Evolutionary conservation across 306 rosid species (phyloP), one percentile per base, ranked within the genome.

Genomic region (Vigna unguiculata): DNA sequence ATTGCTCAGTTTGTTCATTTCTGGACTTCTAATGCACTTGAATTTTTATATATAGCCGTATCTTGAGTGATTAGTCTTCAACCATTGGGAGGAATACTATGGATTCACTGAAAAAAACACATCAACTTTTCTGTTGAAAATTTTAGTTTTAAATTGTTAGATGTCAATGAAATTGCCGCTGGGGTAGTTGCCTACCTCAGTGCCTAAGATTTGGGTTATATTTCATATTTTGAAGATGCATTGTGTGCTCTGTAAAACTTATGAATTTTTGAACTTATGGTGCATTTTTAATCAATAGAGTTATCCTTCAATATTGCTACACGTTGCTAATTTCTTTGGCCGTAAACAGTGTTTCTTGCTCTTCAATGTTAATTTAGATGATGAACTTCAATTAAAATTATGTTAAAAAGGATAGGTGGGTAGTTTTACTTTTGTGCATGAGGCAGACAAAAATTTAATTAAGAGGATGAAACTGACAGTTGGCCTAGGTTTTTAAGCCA

Each of bases 341-440:
- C 32, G 20, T 54, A 30, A 14, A 1, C 16, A 20, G 28, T 54
- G 16, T 21, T 54, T 15, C 25, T 9, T 20, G 61, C 60, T 48
- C 32, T 32, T 58, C 30, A 46, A 15, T 47, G 61, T 46, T 53
- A 22, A 72, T 47, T 28, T 68, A 28, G 54, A 69, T 69, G 21
- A 61, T 20, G 60, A 69, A 13, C 20, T 61, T 60, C 21, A 14
- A 60, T 30, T 34, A 10, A 57, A 49, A 17, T 51, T 51, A 7
- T 51, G 17, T 51, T 51, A 0, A 52, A 19, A 53, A 9, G 6
- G 28, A 53, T 53, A 53, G 28, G 59, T 19, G 14, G 9, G 28
- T 19, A 1, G 13, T 53, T 53, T 53, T 19, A 20, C 65, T 19
- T 71, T 54, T 21, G 38, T 71, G 64, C 53, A 12, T 4, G 21